Base-by-base conservation (phyloP, 2,329 filamentous ascomycete genomes). In the Fusarium buharicum region DNA sequence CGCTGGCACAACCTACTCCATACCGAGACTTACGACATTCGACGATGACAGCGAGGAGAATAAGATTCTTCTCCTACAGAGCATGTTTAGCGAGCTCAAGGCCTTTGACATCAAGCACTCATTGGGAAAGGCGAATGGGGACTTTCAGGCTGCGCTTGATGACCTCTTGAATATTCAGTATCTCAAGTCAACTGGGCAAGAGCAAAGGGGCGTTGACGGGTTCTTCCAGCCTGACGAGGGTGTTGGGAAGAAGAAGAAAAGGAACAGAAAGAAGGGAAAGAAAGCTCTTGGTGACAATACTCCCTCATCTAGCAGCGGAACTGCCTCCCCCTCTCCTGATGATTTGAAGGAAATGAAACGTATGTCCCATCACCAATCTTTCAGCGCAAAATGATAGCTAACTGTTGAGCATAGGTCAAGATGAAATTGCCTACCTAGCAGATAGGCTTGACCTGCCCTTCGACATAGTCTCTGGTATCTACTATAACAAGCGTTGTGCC, bases 131-230 rank as follows among this genome's bases (percentile, higher is more conserved):
- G 85, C 82, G 27, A 81, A 84, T 11, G 86, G 88, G 1, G 86
- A 92, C 64, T 84, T 91, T 34, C 85, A 88, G 55, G 81, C 82
- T 13, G 86, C 92, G 2, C 87, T 96, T 60, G 92, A 97, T 68
- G 87, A 92, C 55, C 79, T 98, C 12, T 82, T 97, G 28, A 96
- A 90, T 64, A 82, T 92, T 13, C 86, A 90, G 17, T 92, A 89
- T 70, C 87, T 97, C 5, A 86, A 92, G 55, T 86, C 92, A 53
- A 83, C 81, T 1, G 84, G 84, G 0, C 80, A 85, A 50, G 79
- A 84, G 2, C 79, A 82, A 2, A 94, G 90, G 72, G 91, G 93
- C 0, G 81, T 97, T n/a, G 92, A 97, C 55, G 92, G 86, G 0
- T 97, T 97, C 72, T 87, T 86, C 18, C 82, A 86, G 34, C 82